phyloP scores from a whole-genome alignment of 192 early-diverging fungal genomes.

The Phycomyces nitens region DNA sequence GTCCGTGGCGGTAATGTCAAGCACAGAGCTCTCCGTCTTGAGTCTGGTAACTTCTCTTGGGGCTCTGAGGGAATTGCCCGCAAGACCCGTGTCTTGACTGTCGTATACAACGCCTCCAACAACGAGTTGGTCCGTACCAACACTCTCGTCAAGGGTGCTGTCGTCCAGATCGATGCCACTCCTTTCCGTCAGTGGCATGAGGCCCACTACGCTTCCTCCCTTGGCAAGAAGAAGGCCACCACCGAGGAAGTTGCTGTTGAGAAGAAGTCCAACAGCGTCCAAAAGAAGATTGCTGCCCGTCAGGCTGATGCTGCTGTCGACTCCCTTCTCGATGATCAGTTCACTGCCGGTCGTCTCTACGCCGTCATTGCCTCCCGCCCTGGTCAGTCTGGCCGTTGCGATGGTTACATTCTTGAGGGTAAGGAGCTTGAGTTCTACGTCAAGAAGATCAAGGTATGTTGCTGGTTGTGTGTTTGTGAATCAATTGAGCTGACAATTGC shows the following conservation, averaged over 20 bases:
- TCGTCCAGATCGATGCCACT: constrained; percentile 97
- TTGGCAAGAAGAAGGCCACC: constrained; percentile 80
- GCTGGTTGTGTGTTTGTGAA: background rate
- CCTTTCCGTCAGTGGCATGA: constrained; percentile 99
- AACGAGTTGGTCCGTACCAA: constrained; percentile 99
- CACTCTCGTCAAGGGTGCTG: constrained; percentile 97
- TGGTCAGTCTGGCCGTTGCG: constrained; percentile 95
- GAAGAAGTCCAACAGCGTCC: constrained; percentile 88
- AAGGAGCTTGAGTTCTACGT: constrained; percentile 99
- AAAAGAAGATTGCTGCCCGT: constrained; percentile 83
- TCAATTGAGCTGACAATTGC: background rate
- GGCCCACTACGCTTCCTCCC: constrained; percentile 86
- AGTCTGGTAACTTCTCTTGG: constrained; percentile 97
- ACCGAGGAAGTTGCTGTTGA: constrained; percentile 62
- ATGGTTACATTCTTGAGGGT: constrained; percentile 99
- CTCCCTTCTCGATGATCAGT: constrained; percentile 87
- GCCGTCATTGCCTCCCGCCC: constrained; percentile 94
- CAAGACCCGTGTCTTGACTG: constrained; percentile 93
- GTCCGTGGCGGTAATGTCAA: constrained; percentile 99
- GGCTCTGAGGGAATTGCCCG: constrained; percentile 91
- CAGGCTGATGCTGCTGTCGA: constrained; percentile 85
- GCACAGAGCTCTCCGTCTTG: constrained; percentile 97
- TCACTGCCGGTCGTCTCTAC: constrained; percentile 89
- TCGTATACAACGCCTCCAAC: constrained; percentile 99
- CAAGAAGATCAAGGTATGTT: constrained; percentile 73